phyloP scores from a whole-genome alignment of 768 basidiomycete species.

The Collybiopsis confluens region DNA sequence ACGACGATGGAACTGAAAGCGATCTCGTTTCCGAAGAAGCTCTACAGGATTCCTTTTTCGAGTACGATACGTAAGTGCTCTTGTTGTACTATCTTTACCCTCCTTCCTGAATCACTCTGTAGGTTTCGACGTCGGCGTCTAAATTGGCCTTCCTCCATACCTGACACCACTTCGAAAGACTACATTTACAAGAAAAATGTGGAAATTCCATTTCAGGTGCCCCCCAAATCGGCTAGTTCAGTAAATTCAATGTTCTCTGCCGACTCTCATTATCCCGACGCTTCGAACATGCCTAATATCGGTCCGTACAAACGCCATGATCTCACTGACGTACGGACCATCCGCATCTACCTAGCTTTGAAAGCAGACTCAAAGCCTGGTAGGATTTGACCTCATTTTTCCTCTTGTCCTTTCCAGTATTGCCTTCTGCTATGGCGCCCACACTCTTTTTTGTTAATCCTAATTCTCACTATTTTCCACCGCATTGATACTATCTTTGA shows the following conservation, averaged over 20 bases:
- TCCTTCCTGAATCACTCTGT: slow-evolving; percentile 11
- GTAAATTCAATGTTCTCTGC: slow-evolving; percentile 5
- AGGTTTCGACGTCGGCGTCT: slow-evolving; percentile 68
- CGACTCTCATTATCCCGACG: slow-evolving; percentile 10
- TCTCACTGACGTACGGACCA: slow-evolving; percentile 45
- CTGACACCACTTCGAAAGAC: slow-evolving; percentile 23
- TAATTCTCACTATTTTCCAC: no score
- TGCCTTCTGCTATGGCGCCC: no score
- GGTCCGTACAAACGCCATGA: slow-evolving; percentile 10
- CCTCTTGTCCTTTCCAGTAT: background rate
- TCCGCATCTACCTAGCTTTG: slow-evolving; percentile 47
- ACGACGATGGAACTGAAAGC: slow-evolving; percentile 32
- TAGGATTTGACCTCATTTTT: background rate
- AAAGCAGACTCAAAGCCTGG: slow-evolving; percentile 24
- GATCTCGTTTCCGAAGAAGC: slow-evolving; percentile 29
- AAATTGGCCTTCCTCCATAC: slow-evolving; percentile 57
- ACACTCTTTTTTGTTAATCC: no score
- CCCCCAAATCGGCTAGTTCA: slow-evolving; percentile 14
- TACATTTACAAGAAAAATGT: slow-evolving; percentile 13
- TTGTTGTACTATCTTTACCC: slow-evolving; percentile 7
- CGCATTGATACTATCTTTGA: no score
- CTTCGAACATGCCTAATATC: slow-evolving; percentile 18
- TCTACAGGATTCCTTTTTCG: slow-evolving; percentile 42
- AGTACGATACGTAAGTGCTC: slow-evolving; percentile 51
- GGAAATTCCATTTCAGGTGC: slow-evolving; percentile 10